Base-by-base conservation (phyloP, 106 monocot species). In the Dendrobium chrysotoxum region DNA sequence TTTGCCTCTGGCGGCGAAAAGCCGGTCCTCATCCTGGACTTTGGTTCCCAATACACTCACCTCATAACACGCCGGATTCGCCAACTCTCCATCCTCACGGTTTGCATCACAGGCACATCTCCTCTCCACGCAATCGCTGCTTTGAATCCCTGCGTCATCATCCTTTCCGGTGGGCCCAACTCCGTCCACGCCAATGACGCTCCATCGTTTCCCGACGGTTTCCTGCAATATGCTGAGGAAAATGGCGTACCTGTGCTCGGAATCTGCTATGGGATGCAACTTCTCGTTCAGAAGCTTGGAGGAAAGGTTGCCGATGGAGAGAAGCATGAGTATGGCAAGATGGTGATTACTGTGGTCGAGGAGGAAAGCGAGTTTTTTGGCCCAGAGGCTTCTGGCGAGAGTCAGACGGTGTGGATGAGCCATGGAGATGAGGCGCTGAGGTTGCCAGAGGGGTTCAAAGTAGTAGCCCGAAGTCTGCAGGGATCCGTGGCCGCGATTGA, bases 231-330 rank as follows among this genome's bases (percentile, higher is more conserved):
- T 81, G 92, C 76, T n/a, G 85, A 86, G 84, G 80, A 84, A 58
- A 90, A 89, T 67, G 83, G 85, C 6, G 86, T 92, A 4, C 85
- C 77, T 84, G 89, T 95, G 28, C 87, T 98, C 11, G 98, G 98
- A 28, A 88, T 98, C 40, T 98, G 95, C 83, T 98, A 98, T 82
- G 98, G 98, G 65, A 94, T 95, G 98, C 98, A 98, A 81, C 81
- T 98, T 38, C 75, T 98, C 15, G 94, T 98, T 8, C 98, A 93
- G 91, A 92, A 88, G 80, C 87, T 95, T 1, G 98, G 98, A 5
- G 98, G 95, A 12, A 88, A 21, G 81, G 98, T 95, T 21, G 81
- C 71, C 67, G 76, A 83, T 21, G 92, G 95, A 80, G 47, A 98
- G 82, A 84, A 84, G 86, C 94, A 92, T 84, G 98, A 98, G 87